A percentile compares a stretch with the other conserved stretches of the same genome.
Conservation (phyloP, 1,284 basidiomycete genomes). For the Cerioporus squamosus region DNA sequence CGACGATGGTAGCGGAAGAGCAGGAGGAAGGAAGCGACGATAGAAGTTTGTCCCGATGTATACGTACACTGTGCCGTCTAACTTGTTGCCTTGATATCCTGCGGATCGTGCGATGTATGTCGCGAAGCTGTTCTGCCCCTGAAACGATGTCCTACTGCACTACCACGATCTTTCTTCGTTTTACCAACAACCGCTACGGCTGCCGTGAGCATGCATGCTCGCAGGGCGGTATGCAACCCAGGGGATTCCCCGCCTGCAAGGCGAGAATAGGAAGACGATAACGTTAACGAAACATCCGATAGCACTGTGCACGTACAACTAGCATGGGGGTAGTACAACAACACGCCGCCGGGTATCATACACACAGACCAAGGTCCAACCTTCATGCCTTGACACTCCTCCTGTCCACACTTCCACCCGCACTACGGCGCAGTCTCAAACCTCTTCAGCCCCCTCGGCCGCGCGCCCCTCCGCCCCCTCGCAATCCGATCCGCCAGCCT, state of each 20-base stretch:
- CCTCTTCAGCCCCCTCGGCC: constrained; percentile 63
- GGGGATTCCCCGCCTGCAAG: too few species aligned
- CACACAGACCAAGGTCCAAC: constrained; percentile 4
- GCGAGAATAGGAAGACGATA: too few species aligned
- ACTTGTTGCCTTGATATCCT: neutral
- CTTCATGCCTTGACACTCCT: neutral
- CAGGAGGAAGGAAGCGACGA: neutral
- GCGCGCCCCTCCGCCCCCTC: constrained; percentile 48
- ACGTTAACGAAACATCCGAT: neutral
- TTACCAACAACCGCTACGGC: too few species aligned
- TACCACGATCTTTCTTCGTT: too few species aligned
- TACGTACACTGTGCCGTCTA: neutral
- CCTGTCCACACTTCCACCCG: neutral
- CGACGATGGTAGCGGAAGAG: neutral
- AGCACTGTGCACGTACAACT: constrained; percentile 8
- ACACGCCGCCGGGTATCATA: constrained; percentile 12
- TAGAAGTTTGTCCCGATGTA: neutral
- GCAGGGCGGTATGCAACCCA: neutral
- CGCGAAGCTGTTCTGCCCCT: too few species aligned
- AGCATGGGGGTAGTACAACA: constrained; percentile 8
- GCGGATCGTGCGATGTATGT: neutral
- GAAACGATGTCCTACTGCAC: too few species aligned
- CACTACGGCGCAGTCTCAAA: constrained; percentile 53
- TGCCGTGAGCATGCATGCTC: neutral
- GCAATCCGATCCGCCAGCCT: constrained; percentile 65